These are phyloP conservation scores for Trichoderma reesei DNA, from an alignment of 495 filamentous ascomycete genomes.

Conservation along the genomic window DNA sequence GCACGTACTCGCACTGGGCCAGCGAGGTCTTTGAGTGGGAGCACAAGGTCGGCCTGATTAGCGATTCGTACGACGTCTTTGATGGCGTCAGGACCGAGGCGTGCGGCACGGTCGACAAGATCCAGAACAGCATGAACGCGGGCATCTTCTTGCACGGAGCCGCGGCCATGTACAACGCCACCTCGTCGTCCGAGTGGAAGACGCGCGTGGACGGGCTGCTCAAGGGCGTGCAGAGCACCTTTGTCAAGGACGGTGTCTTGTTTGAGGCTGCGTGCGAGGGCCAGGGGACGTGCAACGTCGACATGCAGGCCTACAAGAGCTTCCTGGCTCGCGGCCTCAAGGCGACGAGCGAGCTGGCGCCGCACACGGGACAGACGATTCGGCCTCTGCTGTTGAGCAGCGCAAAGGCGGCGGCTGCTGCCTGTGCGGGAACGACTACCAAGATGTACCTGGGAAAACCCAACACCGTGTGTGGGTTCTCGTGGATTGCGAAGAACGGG, in stretches of 20 bases:
- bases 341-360: slow-evolving; percentile 54
- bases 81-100: slow-evolving; percentile 51
- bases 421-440: not conserved
- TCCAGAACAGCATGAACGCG: slow-evolving; percentile 70
- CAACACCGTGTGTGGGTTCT: not conserved
- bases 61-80: slow-evolving; percentile 48
- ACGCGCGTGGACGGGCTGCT: slow-evolving; percentile 46
- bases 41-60: slow-evolving; percentile 49
- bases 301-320: slow-evolving; percentile 67
- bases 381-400: slow-evolving; percentile 45
- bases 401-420: slow-evolving; percentile 47
- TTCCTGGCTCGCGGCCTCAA: slow-evolving; percentile 66
- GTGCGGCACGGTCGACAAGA: slow-evolving; percentile 37
- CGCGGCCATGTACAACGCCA: slow-evolving; percentile 69
- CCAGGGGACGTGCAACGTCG: slow-evolving; percentile 52
- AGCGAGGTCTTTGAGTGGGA: slow-evolving; percentile 64
- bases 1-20: slow-evolving; percentile 69
- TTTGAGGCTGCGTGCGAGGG: slow-evolving; percentile 63
- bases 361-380: slow-evolving; percentile 47
- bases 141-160: slow-evolving; percentile 64
- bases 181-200: slow-evolving; percentile 46
- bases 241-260: slow-evolving; percentile 49
- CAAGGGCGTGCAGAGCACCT: slow-evolving; percentile 43
- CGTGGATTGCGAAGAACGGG: not conserved
- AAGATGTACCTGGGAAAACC: not conserved